Evolutionary conservation across 2,329 filamentous ascomycete species (phyloP).

Genomic region (Gremmenia infestans): DNA sequence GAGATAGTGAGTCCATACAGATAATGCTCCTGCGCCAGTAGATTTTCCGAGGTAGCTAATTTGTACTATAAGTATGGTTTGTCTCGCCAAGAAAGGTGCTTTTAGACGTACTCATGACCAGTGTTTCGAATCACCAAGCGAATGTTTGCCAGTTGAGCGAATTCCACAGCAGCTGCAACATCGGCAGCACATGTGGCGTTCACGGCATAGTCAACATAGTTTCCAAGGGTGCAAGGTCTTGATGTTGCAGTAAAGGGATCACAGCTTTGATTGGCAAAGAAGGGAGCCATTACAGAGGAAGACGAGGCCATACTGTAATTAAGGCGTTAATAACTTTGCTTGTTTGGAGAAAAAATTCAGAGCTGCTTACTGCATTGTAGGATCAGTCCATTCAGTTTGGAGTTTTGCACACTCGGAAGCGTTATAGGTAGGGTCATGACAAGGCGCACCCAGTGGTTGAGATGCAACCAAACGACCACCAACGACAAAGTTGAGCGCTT

Average conservation of each 20-base stretch:
- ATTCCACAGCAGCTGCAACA: constrained; percentile 32
- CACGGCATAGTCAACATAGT: constrained; percentile 32
- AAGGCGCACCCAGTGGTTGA: constrained; percentile 25
- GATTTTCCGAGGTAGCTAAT: constrained; percentile 48
- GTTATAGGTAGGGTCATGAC: constrained; percentile 23
- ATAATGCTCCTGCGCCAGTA: constrained; percentile 54
- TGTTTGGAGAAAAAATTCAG: not conserved
- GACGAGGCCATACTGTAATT: constrained; percentile 32
- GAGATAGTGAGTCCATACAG: constrained; percentile 53
- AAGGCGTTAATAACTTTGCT: not conserved
- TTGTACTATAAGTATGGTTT: no score
- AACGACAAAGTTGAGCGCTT: constrained; percentile 39
- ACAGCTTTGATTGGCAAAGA: constrained; percentile 36
- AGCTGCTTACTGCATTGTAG: not conserved
- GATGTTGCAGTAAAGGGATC: constrained; percentile 32
- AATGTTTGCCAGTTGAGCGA: constrained; percentile 35
- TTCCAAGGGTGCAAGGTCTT: constrained; percentile 35
- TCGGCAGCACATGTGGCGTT: constrained; percentile 23
- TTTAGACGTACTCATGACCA: constrained; percentile 43
- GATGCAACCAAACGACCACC: constrained; percentile 36
- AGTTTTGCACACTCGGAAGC: constrained; percentile 15
- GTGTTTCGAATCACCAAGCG: constrained; percentile 49
- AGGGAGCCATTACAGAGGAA: constrained; percentile 38
- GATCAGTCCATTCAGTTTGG: constrained; percentile 30
- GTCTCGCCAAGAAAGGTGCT: no score